Evolutionary conservation across 257 asterid species (phyloP).

Genomic region (Solanum neorickii): DNA sequence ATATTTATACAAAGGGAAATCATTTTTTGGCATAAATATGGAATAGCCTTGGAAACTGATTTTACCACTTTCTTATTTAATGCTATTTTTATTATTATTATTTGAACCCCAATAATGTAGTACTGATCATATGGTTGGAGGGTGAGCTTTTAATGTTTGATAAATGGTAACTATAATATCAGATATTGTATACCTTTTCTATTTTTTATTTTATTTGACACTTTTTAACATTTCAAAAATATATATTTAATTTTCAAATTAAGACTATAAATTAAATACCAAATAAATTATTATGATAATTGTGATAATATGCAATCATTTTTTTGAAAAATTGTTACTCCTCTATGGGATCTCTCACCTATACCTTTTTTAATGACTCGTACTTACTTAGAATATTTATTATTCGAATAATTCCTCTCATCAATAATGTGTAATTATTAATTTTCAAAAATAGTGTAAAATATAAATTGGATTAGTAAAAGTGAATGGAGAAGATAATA

Average conservation of each 20-base stretch:
- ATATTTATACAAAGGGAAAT: neutral
- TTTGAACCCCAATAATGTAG: neutral
- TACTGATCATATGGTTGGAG: neutral
- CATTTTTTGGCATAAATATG: neutral
- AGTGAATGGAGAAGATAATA: no score
- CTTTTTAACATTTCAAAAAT: no score
- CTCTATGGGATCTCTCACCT: no score
- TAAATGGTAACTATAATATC: neutral
- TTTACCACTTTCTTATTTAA: neutral
- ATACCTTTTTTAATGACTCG: no score
- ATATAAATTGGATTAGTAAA: no score
- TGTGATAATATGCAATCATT: no score
- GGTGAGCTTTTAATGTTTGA: neutral
- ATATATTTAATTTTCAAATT: no score
- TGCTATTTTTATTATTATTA: neutral
- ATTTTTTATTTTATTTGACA: neutral
- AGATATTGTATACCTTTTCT: neutral
- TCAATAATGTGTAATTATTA: no score
- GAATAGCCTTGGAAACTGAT: neutral
- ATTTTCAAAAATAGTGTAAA: no score
- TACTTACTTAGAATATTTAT: rapidly evolving
- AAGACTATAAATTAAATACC: neutral
- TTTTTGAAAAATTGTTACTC: no score
- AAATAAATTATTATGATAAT: no score
- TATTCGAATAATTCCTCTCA: no score